Conservation (phyloP, 2,329 filamentous ascomycete genomes). For the Trichoderma semiorbis region DNA sequence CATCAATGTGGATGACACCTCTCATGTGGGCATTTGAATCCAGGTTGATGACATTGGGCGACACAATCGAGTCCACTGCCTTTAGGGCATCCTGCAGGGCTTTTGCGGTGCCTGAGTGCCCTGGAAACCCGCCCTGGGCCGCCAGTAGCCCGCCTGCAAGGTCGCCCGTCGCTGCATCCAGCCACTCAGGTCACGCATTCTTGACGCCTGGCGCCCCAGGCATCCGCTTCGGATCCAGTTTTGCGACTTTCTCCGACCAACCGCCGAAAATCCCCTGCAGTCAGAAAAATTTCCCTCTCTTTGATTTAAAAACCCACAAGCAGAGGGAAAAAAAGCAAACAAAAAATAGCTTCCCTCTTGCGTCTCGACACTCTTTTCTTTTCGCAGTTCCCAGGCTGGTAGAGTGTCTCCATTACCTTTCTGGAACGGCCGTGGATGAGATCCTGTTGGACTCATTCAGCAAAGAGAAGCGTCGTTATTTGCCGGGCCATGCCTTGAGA, state of each 20-base stretch:
- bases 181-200: background rate
- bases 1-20: background rate
- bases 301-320: background rate
- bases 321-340: background rate
- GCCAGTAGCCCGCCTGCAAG: background rate
- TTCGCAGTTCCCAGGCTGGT: constrained; percentile 4
- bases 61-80: background rate
- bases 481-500: constrained; percentile 30
- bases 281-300: constrained; percentile 11
- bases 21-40: background rate
- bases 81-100: background rate
- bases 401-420: constrained; percentile 3
- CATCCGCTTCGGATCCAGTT: constrained; percentile 20
- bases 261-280: background rate
- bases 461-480: constrained; percentile 20
- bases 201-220: constrained; percentile 31
- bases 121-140: constrained; percentile 9
- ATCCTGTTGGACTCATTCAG: constrained; percentile 4
- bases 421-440: constrained; percentile 8
- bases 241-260: constrained; percentile 11
- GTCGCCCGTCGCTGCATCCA: constrained; percentile 1
- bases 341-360: background rate
- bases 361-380: background rate
- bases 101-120: constrained; percentile 1
- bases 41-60: background rate